A percentile compares a stretch with the other conserved stretches of the same genome.
These are phyloP conservation scores for Solanum chiquidenum DNA, from an alignment of 257 asterid species.

Conservation along the genomic window DNA sequence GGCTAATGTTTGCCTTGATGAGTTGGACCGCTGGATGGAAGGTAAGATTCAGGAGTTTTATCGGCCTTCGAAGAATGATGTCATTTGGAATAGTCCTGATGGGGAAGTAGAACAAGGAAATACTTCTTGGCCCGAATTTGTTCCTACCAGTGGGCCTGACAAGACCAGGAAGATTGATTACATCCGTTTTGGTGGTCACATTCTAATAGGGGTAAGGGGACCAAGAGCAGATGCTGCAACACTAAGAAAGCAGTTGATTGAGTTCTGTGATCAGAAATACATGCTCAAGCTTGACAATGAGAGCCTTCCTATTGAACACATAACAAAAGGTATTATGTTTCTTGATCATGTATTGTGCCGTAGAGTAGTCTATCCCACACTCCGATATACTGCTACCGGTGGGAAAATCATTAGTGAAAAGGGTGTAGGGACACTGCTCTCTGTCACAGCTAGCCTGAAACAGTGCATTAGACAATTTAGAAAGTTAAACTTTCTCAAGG, in stretches of 20 bases:
- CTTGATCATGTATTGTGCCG: constrained; percentile 93
- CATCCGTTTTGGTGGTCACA: constrained; percentile 86
- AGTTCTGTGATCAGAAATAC: constrained; percentile 78
- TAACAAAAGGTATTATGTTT: constrained; percentile 94
- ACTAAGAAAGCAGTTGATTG: constrained; percentile 73
- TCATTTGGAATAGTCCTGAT: constrained; percentile 80
- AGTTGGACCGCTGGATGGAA: constrained; percentile 92
- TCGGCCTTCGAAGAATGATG: constrained; percentile 73
- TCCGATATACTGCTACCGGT: constrained; percentile 90
- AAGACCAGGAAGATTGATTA: constrained; percentile 89
- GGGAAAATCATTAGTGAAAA: constrained; percentile 96
- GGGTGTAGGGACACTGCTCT: constrained; percentile 86
- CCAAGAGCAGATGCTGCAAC: constrained; percentile 97
- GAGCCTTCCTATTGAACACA: constrained; percentile 87
- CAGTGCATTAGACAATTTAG: constrained; percentile 86
- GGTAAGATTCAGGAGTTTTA: constrained; percentile 75
- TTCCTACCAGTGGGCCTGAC: constrained; percentile 94
- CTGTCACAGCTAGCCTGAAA: constrained; percentile 94
- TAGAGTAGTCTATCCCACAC: constrained; percentile 91
- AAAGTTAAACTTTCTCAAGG: constrained; percentile 71
- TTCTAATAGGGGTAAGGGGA: constrained; percentile 88
- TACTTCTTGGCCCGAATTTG: constrained; percentile 98
- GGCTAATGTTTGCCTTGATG: constrained; percentile 82
- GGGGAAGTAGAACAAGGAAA: constrained; percentile 86
- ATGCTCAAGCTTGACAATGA: constrained; percentile 91